phyloP scores from a whole-genome alignment of 1,139 yeast species.

The Candida tropicalis region DNA sequence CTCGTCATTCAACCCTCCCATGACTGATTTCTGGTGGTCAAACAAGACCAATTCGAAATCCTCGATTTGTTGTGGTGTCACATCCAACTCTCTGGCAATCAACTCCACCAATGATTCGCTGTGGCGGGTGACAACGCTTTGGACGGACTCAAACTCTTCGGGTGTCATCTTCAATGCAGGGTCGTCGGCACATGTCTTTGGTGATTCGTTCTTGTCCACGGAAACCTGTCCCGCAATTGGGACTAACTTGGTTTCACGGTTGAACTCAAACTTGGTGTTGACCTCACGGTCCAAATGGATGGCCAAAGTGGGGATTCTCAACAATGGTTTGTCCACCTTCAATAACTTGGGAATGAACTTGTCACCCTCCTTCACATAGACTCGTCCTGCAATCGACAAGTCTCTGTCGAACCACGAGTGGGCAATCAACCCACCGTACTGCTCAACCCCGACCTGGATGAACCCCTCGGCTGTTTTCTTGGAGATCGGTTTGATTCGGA shows the following conservation, averaged over 20 bases:
- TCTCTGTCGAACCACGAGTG: conserved; percentile 94
- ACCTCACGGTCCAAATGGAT: conserved; percentile 85
- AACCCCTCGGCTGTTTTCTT: conserved; percentile 73
- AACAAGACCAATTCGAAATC: conserved; percentile 90
- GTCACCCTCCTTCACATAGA: conserved; percentile 58
- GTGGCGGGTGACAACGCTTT: conserved; percentile 72
- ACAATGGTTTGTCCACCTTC: conserved; percentile 78
- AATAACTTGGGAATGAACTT: conserved; percentile 66
- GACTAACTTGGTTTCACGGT: conserved; percentile 80
- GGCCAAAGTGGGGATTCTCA: conserved; percentile 93
- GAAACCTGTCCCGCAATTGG: conserved; percentile 82
- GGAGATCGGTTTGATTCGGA: conserved; percentile 89
- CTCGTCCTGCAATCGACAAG: conserved; percentile 89
- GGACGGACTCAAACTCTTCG: conserved; percentile 66
- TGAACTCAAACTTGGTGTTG: conserved; percentile 80
- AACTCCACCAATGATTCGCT: conserved; percentile 67
- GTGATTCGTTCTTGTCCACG: conserved; percentile 32
- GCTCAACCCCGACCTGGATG: conserved; percentile 89
- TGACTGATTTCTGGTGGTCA: conserved; percentile 78
- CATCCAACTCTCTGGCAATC: conserved; percentile 65
- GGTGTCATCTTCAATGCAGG: conserved; percentile 46
- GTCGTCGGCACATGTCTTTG: conserved; percentile 46
- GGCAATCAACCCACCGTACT: conserved; percentile 95
- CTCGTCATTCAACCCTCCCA: conserved; percentile 91
- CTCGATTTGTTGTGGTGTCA: conserved; percentile 58